Conservation (phyloP, 305 asterid species). For the Solanum chacoense region DNA sequence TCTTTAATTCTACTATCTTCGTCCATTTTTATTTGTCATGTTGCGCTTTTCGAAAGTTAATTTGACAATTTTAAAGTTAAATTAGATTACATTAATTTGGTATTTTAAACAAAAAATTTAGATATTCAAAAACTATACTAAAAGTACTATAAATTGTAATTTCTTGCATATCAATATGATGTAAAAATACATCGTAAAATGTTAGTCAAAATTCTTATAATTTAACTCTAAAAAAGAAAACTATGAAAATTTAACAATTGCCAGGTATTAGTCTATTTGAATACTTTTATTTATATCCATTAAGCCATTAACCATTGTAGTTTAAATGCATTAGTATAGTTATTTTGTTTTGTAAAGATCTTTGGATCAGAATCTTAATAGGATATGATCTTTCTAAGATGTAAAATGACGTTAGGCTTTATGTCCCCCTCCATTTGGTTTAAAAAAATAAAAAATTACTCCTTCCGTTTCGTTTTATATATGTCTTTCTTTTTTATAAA, state of each 20-base stretch:
- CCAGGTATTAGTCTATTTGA: background rate
- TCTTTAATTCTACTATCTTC: too few species aligned
- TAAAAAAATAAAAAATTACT: too few species aligned
- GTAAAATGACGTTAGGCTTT: background rate
- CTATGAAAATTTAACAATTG: background rate
- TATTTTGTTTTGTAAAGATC: too few species aligned
- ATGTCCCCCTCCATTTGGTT: background rate
- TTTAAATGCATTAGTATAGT: background rate
- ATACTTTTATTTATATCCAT: background rate
- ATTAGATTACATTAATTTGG: too few species aligned
- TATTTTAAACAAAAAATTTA: too few species aligned
- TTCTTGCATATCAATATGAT: too few species aligned
- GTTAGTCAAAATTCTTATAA: fast-evolving
- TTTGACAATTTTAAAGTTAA: too few species aligned
- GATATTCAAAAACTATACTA: too few species aligned
- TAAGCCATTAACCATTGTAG: background rate
- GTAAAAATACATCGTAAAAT: too few species aligned
- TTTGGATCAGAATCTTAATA: background rate
- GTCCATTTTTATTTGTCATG: background rate
- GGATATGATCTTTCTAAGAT: background rate
- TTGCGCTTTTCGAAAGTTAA: too few species aligned
- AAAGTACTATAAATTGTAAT: too few species aligned
- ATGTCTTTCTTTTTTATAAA: background rate
- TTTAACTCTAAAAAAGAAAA: background rate
- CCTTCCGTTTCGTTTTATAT: background rate